Evolutionary conservation across 2,329 filamentous ascomycete genomes (phyloP).

Genomic region (Aureobasidium uvarum): DNA sequence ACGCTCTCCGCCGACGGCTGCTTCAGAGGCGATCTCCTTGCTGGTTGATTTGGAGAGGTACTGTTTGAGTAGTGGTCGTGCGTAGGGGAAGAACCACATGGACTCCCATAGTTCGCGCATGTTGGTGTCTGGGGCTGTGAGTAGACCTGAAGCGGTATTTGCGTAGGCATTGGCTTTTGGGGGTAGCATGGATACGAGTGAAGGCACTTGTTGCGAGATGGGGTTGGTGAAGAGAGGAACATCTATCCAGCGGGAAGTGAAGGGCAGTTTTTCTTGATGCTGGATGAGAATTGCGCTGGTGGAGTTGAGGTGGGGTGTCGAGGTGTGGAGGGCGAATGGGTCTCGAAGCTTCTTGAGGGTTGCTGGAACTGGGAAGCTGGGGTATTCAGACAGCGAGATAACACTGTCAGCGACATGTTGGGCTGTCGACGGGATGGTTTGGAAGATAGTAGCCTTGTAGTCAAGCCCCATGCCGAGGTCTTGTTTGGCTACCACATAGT

Average conservation of each 20-base stretch:
- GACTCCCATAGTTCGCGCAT: conserved; percentile 17
- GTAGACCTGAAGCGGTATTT: not conserved
- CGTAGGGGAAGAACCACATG: conserved; percentile 23
- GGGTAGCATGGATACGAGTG: conserved; percentile 13
- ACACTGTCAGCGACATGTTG: conserved; percentile 9
- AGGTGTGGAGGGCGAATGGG: conserved; percentile 7
- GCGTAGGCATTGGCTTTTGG: not conserved
- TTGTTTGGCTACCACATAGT: conserved; percentile 15
- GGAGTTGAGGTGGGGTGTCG: conserved; percentile 14
- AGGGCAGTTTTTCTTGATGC: conserved; percentile 1
- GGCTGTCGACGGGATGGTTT: conserved; percentile 7
- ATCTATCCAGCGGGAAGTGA: not conserved
- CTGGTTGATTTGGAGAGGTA: conserved; percentile 9
- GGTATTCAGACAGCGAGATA: not conserved
- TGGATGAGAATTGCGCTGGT: conserved; percentile 7
- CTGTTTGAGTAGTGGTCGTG: conserved; percentile 18
- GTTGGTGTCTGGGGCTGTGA: conserved; percentile 12
- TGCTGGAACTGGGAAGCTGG: not conserved
- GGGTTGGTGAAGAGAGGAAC: conserved; percentile 22
- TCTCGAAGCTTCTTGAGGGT: not conserved
- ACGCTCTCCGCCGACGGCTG: conserved; percentile 16
- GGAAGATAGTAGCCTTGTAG: conserved; percentile 15
- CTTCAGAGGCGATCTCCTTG: conserved; percentile 24
- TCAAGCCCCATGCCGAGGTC: conserved; percentile 23
- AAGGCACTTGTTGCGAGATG: conserved; percentile 9